These are phyloP conservation scores for Eleusine coracana DNA, from an alignment of 176 grass and related monocot genomes.

Conservation along the genomic window DNA sequence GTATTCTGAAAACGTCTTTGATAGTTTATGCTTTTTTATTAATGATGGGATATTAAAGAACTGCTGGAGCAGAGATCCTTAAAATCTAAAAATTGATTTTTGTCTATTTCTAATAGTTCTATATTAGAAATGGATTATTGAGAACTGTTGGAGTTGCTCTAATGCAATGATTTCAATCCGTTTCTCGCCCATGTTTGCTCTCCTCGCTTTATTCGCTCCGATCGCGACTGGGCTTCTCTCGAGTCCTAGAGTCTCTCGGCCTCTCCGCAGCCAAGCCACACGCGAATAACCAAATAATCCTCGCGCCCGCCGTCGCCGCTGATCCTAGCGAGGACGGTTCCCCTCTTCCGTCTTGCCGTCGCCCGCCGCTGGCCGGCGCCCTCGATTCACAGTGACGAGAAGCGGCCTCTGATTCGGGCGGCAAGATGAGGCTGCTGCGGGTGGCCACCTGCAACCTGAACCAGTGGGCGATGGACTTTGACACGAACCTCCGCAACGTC, in stretches of 20 bases:
- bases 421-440: slow-evolving; percentile 82
- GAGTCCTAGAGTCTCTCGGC: too few species aligned
- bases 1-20: too few species aligned
- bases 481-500: slow-evolving; percentile 87
- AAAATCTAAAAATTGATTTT: too few species aligned
- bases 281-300: background rate
- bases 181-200: too few species aligned
- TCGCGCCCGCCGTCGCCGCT: background rate
- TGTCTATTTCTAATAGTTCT: too few species aligned
- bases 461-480: slow-evolving; percentile 99
- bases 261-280: background rate
- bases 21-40: too few species aligned
- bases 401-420: background rate
- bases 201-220: background rate
- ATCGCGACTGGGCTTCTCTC: background rate
- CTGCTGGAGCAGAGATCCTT: too few species aligned
- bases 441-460: slow-evolving; percentile 94
- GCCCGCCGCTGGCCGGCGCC: background rate
- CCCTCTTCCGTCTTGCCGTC: background rate
- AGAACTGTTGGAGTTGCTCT: too few species aligned
- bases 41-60: too few species aligned
- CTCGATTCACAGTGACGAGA: background rate
- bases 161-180: too few species aligned
- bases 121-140: too few species aligned
- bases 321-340: background rate